Conservation (phyloP, 305 asterid genomes). For the Coffea humblotiana region DNA sequence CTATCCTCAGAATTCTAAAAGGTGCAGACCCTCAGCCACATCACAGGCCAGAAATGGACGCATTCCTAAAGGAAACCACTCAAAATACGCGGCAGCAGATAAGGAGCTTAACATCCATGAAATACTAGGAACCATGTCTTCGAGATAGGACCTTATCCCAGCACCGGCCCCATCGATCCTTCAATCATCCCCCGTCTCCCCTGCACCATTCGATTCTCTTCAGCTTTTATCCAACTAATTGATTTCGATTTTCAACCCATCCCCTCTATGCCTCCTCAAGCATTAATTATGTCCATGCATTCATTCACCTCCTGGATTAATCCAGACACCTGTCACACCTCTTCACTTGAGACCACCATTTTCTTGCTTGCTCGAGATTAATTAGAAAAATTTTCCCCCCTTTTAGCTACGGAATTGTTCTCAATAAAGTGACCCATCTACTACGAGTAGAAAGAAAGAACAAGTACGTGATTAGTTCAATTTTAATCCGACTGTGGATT, state of each 20-base stretch:
- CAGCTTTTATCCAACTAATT: conserved; percentile 8
- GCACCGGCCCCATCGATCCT: conserved; percentile 22
- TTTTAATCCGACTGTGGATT: no score
- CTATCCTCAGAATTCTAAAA: no score
- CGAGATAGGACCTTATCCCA: conserved; percentile 72
- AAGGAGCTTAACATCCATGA: conserved; percentile 14
- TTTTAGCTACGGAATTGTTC: neutral
- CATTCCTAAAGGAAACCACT: conserved; percentile 6
- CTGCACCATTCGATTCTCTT: conserved; percentile 23
- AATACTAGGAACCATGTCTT: conserved; percentile 36
- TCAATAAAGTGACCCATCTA: neutral
- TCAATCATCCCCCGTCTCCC: conserved; percentile 18
- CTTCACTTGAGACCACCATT: no score
- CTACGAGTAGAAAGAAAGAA: no score
- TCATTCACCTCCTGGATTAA: neutral
- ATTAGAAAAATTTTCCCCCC: neutral
- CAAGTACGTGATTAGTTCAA: no score
- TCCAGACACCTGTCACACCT: neutral
- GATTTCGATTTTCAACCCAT: neutral
- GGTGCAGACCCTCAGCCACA: no score
- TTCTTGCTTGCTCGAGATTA: no score
- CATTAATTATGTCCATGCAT: neutral
- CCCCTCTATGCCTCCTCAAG: neutral
- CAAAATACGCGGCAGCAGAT: conserved; percentile 18
- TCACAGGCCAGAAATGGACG: neutral